A percentile compares a stretch with the other conserved stretches of the same genome.
These are phyloP conservation scores for Claviceps paspali DNA, from an alignment of 2,329 filamentous ascomycete genomes.

Conservation along the genomic window DNA sequence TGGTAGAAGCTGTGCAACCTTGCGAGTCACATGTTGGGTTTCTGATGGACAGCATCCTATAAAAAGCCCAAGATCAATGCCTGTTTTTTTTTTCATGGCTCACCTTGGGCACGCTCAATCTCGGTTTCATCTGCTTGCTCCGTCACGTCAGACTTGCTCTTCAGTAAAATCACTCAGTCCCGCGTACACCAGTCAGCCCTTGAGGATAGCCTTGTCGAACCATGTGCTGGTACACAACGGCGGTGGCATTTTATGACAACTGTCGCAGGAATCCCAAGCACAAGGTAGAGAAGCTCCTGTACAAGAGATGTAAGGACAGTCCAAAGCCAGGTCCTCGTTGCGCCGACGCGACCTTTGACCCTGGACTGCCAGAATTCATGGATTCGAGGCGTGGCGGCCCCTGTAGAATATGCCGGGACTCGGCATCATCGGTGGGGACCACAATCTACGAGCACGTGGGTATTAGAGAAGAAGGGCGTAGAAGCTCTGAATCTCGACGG, in stretches of 20 bases:
- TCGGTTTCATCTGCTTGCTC: no score
- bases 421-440: constrained; percentile 1
- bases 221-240: constrained; percentile 3
- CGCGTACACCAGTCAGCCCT: no score
- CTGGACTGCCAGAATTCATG: neutral
- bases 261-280: constrained; percentile 2
- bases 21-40: no score
- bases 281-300: constrained; percentile 1
- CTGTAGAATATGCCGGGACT: constrained; percentile 4
- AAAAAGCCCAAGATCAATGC: no score
- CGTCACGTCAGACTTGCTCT: no score
- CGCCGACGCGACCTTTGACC: neutral
- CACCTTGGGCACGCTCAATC: no score
- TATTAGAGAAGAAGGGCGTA: neutral
- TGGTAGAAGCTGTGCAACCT: no score
- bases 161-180: no score
- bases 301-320: neutral
- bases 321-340: constrained; percentile 1
- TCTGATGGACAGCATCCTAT: no score
- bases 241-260: neutral
- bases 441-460: constrained; percentile 3
- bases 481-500: no score
- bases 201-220: no score
- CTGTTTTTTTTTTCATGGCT: no score
- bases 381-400: neutral